Evolutionary conservation across 805 yeast species (phyloP), one percentile per base, ranked within the genome.

Genomic region (Candida tallmaniae): DNA sequence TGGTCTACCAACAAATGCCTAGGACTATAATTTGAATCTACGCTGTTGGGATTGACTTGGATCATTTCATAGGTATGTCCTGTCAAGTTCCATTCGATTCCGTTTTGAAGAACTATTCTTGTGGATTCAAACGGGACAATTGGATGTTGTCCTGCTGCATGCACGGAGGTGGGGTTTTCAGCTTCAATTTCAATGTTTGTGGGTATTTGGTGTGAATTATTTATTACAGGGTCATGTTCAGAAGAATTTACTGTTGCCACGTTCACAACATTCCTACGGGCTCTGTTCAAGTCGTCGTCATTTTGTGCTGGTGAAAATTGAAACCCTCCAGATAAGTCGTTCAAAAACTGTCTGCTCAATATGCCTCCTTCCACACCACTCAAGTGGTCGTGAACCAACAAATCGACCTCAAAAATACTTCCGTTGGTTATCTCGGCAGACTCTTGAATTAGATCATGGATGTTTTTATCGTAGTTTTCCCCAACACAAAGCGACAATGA

Each of bases 11-110:
- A 32, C n/a, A 51, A 28, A 21, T 45, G 47, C 23, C 40, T 31
- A 8, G 40, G 25, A 5, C 34, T 34, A 23, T 16, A 7, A 25
- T 15, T 15, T 12, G 35, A 6, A 19, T 32, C 28, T 8, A 17
- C 18, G 13, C 29, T 12, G 5, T 31, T n/a, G 13, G 30, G 36
- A 21, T 35, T 38, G 1, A 45, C 27, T 15, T 39, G 36, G 6
- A 57, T 40, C 31, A 44, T 41, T 27, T 57, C 60, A 34, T 32
- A 55, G 3, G 55, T 26, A 10, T 51, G 54, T 1, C 62, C 61
- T 7, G 50, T 36, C 14, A 56, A 40, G 6, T 34, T 38, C 59
- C 60, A 56, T 29, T 48, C 48, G 8, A 25, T 42, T 0, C 53
- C 55, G 31, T 44, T 37, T 17, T 42, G 45, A 4, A 50, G 27